Conservation (phyloP, 257 asterid species). For the Orobanche coerulescens region DNA sequence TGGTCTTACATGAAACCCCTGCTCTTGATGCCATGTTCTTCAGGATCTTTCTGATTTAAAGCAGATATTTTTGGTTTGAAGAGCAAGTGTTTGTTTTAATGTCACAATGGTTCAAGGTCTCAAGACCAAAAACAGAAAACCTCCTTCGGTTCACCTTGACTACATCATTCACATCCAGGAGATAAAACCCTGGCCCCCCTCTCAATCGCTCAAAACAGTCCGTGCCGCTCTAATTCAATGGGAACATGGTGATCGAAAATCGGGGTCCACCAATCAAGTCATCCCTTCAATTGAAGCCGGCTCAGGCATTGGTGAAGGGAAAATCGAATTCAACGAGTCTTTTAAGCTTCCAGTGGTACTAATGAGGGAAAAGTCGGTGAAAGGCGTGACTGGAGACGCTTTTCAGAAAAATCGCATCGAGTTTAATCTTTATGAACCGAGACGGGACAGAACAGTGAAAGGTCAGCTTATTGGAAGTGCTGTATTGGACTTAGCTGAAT, state of each 20-base stretch:
- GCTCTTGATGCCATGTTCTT: constrained; percentile 7
- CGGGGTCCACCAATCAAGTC: constrained; percentile 60
- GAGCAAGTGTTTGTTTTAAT: constrained; percentile 13
- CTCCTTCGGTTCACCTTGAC: constrained; percentile 51
- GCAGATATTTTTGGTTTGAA: constrained; percentile 15
- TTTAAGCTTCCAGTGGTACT: constrained; percentile 57
- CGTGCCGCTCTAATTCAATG: constrained; percentile 67
- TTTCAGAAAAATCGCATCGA: constrained; percentile 61
- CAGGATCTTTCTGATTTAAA: constrained; percentile 16
- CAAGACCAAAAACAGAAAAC: constrained; percentile 45
- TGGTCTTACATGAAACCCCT: constrained; percentile 16
- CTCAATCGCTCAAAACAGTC: constrained; percentile 50
- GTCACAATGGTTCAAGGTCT: constrained; percentile 51
- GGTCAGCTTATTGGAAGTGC: constrained; percentile 79
- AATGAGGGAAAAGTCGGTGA: constrained; percentile 40
- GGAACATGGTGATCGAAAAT: constrained; percentile 52
- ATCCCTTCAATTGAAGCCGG: constrained; percentile 49
- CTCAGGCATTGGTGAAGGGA: constrained; percentile 56
- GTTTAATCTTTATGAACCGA: constrained; percentile 64
- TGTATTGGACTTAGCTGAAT: constrained; percentile 62
- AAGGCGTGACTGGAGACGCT: constrained; percentile 32
- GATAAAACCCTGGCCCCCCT: constrained; percentile 91
- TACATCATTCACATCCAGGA: constrained; percentile 51
- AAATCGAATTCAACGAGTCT: constrained; percentile 58
- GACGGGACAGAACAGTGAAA: constrained; percentile 55